A percentile compares a stretch with the other conserved stretches of the same genome.
These are phyloP conservation scores for Schizopora paradoxa DNA, from an alignment of 1,284 basidiomycete species.

Conservation along the genomic window DNA sequence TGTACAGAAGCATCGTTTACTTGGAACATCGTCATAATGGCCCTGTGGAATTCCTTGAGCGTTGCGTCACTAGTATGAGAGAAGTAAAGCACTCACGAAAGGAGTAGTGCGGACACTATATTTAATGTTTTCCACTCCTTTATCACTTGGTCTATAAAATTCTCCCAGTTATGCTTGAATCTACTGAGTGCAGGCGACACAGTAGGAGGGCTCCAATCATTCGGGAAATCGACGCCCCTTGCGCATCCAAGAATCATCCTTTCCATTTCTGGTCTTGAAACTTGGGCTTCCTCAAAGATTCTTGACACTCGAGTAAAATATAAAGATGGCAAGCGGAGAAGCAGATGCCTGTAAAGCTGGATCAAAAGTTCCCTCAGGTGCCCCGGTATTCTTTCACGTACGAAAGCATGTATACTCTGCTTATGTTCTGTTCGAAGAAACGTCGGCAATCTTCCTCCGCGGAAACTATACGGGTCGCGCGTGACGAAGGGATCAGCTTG, in stretches of 20 bases:
- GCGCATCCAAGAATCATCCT: constrained; percentile 44
- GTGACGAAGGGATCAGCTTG: constrained; percentile 47
- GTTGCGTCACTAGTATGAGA: background rate
- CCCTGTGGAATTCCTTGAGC: constrained; percentile 35
- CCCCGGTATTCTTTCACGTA: constrained; percentile 30
- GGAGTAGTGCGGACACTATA: constrained; percentile 37
- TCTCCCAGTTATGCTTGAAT: constrained; percentile 34
- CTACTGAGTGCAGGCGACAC: constrained; percentile 17
- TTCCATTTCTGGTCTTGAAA: constrained; percentile 66
- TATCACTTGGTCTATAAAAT: constrained; percentile 38
- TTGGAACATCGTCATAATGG: constrained; percentile 73
- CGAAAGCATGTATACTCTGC: background rate
- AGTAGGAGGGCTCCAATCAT: constrained; percentile 11
- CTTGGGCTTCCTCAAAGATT: constrained; percentile 69
- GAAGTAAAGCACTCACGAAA: constrained; percentile 17
- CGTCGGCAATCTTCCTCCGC: constrained; percentile 24
- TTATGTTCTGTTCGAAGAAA: constrained; percentile 18
- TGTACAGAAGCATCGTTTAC: constrained; percentile 52
- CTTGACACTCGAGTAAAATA: constrained; percentile 70
- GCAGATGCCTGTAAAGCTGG: constrained; percentile 54
- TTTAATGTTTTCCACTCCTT: constrained; percentile 45
- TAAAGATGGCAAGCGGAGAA: constrained; percentile 64
- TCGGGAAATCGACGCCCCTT: constrained; percentile 5
- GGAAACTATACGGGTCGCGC: constrained; percentile 40
- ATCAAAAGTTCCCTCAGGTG: constrained; percentile 47